A percentile compares a stretch with the other conserved stretches of the same genome.
These are phyloP conservation scores for Tricholoma bakamatsutake DNA, from an alignment of 768 basidiomycete species.

Conservation along the genomic window DNA sequence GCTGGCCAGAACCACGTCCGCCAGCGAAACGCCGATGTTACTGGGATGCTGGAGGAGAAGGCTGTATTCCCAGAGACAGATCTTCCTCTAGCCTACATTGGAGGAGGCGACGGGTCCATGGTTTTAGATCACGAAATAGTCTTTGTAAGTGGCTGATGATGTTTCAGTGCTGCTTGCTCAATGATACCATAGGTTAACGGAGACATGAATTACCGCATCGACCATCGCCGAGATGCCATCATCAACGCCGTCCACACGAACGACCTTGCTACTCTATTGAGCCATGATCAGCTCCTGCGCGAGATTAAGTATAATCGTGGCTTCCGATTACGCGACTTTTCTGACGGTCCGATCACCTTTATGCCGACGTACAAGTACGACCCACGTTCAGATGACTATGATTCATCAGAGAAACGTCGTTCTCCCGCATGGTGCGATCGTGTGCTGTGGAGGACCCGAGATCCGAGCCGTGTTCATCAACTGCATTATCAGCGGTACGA, in stretches of 20 bases:
- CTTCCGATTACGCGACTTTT: constrained; percentile 80
- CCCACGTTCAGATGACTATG: constrained; percentile 68
- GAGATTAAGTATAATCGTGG: constrained; percentile 85
- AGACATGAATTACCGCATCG: constrained; percentile 97
- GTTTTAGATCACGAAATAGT: constrained; percentile 94
- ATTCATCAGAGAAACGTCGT: constrained; percentile 83
- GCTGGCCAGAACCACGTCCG: constrained; percentile 84
- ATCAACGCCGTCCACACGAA: constrained; percentile 61
- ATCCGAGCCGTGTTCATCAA: constrained; percentile 51
- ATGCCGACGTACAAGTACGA: constrained; percentile 96
- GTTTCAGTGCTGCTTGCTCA: neutral
- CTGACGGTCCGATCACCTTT: constrained; percentile 79
- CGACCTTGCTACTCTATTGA: constrained; percentile 56
- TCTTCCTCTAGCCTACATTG: constrained; percentile 65
- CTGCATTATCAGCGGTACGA: constrained; percentile 81
- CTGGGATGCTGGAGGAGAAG: constrained; percentile 81
- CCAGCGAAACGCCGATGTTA: constrained; percentile 81
- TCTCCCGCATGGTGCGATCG: constrained; percentile 97
- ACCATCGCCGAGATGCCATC: constrained; percentile 83
- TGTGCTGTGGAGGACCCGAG: constrained; percentile 69
- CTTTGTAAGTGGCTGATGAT: constrained; percentile 50
- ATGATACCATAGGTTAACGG: constrained; percentile 61
- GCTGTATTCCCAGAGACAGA: constrained; percentile 54
- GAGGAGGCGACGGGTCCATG: constrained; percentile 91
- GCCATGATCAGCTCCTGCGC: constrained; percentile 85